These are phyloP conservation scores for Yamadazyma nakazawae DNA, from an alignment of 805 yeast species.

Conservation along the genomic window DNA sequence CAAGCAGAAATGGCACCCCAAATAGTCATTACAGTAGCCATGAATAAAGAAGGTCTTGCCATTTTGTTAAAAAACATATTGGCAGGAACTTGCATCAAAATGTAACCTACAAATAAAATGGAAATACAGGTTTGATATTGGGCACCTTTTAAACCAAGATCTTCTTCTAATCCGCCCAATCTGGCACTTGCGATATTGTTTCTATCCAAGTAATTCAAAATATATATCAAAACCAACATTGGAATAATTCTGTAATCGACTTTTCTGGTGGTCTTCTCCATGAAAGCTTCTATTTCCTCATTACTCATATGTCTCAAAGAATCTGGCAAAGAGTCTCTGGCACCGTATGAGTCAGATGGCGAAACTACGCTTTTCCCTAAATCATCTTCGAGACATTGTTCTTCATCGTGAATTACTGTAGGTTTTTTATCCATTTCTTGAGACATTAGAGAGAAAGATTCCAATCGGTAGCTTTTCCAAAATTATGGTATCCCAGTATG, in stretches of 20 bases:
- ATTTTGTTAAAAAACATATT: slow-evolving; percentile 44
- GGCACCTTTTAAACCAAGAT: slow-evolving; percentile 38
- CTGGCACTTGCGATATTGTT: slow-evolving; percentile 55
- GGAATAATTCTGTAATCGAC: slow-evolving; percentile 51
- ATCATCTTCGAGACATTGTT: slow-evolving; percentile 1
- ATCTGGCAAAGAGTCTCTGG: slow-evolving; percentile 23
- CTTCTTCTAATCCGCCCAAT: slow-evolving; percentile 47
- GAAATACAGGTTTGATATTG: slow-evolving; percentile 51
- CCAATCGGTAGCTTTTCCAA: no score
- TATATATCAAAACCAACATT: slow-evolving; percentile 47
- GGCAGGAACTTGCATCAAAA: slow-evolving; percentile 39
- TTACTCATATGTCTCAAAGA: slow-evolving; percentile 27
- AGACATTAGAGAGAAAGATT: neutral
- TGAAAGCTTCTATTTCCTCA: slow-evolving; percentile 44
- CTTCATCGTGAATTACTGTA: slow-evolving; percentile 6
- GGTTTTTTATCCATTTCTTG: slow-evolving; percentile 4
- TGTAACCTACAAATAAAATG: slow-evolving; percentile 50
- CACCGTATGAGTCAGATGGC: neutral
- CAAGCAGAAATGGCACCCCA: slow-evolving; percentile 52
- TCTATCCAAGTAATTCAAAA: slow-evolving; percentile 51
- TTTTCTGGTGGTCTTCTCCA: slow-evolving; percentile 43
- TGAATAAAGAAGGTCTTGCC: slow-evolving; percentile 50
- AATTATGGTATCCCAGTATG: no score
- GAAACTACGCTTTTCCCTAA: neutral
- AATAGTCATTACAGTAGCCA: slow-evolving; percentile 45